These are phyloP conservation scores for Rhamnella rubrinervis DNA, from an alignment of 331 rosid genomes.

Conservation along the genomic window DNA sequence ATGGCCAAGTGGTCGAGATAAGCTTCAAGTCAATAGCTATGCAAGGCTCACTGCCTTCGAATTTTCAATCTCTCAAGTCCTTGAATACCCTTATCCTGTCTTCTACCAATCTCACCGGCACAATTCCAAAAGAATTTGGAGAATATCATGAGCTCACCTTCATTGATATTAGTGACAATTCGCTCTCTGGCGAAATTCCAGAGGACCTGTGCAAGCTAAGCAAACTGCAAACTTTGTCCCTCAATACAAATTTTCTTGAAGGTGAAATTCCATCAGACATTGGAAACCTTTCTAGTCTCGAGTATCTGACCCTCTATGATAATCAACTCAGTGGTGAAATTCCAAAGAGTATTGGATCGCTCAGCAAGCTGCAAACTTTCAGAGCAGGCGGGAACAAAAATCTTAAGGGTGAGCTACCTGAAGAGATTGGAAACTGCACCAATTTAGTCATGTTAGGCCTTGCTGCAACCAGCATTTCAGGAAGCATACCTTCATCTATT, in stretches of 20 bases:
- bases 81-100: constrained; percentile 51
- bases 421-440: constrained; percentile 84
- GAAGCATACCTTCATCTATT: constrained; percentile 68
- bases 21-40: constrained; percentile 48
- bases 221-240: constrained; percentile 48
- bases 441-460: constrained; percentile 71
- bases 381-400: constrained; percentile 78
- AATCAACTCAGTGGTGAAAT: constrained; percentile 61
- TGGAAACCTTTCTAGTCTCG: constrained; percentile 66
- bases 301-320: constrained; percentile 59
- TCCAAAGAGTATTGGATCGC: constrained; percentile 66
- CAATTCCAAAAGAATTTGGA: constrained; percentile 67
- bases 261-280: constrained; percentile 55
- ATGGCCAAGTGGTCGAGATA: constrained; percentile 56
- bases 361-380: constrained; percentile 56
- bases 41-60: constrained; percentile 78
- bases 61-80: constrained; percentile 54
- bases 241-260: constrained; percentile 59
- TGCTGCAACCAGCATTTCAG: constrained; percentile 77
- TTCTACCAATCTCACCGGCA: constrained; percentile 58
- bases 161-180: constrained; percentile 64
- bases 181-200: constrained; percentile 68
- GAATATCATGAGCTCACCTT: constrained; percentile 45
- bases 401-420: constrained; percentile 66
- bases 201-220: constrained; percentile 63